Base-by-base conservation (phyloP, 2,329 filamentous ascomycete genomes). In the Sporothrix brunneoviolacea region DNA sequence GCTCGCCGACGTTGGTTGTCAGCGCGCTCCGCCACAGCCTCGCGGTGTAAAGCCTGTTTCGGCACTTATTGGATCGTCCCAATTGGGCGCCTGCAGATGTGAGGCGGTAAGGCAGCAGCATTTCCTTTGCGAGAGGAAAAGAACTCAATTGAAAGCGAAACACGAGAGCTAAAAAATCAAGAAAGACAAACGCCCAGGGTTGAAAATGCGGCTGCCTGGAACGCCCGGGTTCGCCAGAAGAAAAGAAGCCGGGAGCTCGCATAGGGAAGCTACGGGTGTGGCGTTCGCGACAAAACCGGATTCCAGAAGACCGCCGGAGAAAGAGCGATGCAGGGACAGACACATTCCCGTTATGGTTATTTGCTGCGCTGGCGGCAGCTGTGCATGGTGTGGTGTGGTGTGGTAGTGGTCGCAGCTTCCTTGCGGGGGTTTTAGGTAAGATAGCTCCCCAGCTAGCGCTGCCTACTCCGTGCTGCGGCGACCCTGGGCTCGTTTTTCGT, bases 401-500 rank as follows among this genome's bases (percentile, higher is more conserved):
- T n/a, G n/a, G n/a, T n/a, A n/a, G n/a, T n/a, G n/a, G n/a, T n/a
- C n/a, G n/a, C n/a, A n/a, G n/a, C n/a, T n/a, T n/a, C n/a, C n/a
- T 38, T 48, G 45, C 36, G 19, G 45, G 35, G 36, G 10, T 38
- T 33, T 48, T 48, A 24, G 36, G 45, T 16, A n/a, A n/a, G n/a
- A n/a, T n/a, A n/a, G n/a, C n/a, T n/a, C n/a, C n/a, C n/a, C n/a
- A n/a, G n/a, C n/a, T n/a, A n/a, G n/a, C n/a, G n/a, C n/a, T n/a
- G n/a, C n/a, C n/a, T n/a, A n/a, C n/a, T n/a, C n/a, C n/a, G n/a
- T n/a, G n/a, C n/a, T n/a, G n/a, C n/a, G n/a, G n/a, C n/a, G n/a
- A n/a, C n/a, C n/a, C n/a, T n/a, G n/a, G n/a, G 36, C 27, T 48
- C 46, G 46, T 48, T 41, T 48, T 48, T 48, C 46, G 46, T 41